Percentiles rank a stretch among this genome's conserved stretches.
Evolutionary conservation across 129 eudicot species (phyloP).

Genomic region (Centaurea solstitialis): DNA sequence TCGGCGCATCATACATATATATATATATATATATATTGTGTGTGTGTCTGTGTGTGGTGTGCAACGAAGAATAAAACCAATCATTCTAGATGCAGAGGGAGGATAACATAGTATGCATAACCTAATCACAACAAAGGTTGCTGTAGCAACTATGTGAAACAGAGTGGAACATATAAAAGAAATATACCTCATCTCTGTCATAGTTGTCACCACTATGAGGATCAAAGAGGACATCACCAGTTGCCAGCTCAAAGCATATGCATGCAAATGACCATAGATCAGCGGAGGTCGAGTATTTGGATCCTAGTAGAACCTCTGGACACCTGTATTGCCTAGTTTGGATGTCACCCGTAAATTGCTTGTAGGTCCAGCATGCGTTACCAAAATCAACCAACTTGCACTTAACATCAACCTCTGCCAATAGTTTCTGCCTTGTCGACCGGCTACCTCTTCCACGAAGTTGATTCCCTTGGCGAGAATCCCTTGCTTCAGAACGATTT

Average conservation of each 20-base stretch:
- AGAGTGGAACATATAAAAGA: neutral
- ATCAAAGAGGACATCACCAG: constrained; percentile 95
- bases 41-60: neutral
- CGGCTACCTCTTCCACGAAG: constrained; percentile 62
- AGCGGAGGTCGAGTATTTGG: constrained; percentile 86
- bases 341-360: constrained; percentile 85
- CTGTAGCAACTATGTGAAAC: neutral
- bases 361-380: constrained; percentile 93
- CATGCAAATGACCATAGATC: constrained; percentile 98
- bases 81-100: neutral
- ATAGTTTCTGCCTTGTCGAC: constrained; percentile 54
- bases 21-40: too few relatives aligned
- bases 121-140: neutral
- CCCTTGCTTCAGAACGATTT: constrained; percentile 23
- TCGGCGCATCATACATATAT: neutral
- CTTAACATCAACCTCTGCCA: constrained; percentile 63
- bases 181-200: constrained; percentile 84
- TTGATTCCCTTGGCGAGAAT: constrained; percentile 36
- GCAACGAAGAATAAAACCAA: neutral
- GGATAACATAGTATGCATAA: neutral
- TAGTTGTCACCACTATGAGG: constrained; percentile 95
- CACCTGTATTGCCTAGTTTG: constrained; percentile 95
- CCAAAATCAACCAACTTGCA: constrained; percentile 96
- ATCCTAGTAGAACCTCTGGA: constrained; percentile 89
- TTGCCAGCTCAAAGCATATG: constrained; percentile 92